These are phyloP conservation scores for Rutstroemia sp. DNA, from an alignment of 2,329 filamentous ascomycete genomes.

Conservation along the genomic window DNA sequence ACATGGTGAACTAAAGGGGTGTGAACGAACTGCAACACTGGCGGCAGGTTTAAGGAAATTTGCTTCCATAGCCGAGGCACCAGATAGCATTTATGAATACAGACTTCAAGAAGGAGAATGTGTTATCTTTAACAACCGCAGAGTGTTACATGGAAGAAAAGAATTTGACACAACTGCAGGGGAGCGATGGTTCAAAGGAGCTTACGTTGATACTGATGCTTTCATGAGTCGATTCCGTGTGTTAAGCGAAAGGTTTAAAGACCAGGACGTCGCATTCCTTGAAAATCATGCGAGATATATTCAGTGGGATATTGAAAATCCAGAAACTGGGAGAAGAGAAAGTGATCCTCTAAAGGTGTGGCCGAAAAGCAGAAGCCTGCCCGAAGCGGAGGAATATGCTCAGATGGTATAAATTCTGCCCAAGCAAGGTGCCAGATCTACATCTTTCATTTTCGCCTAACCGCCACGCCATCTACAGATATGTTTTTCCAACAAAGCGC, in stretches of 20 bases:
- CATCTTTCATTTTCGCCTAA: too few relatives aligned
- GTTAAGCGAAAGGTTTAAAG: constrained; percentile 20
- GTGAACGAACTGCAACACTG: constrained; percentile 7
- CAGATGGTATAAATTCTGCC: neutral
- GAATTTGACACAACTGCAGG: constrained; percentile 64
- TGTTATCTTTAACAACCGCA: constrained; percentile 84
- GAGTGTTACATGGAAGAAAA: constrained; percentile 75
- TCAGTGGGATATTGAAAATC: constrained; percentile 2
- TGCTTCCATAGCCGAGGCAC: constrained; percentile 29
- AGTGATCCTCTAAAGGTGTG: constrained; percentile 6
- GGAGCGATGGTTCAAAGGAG: constrained; percentile 74
- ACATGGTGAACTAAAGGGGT: neutral
- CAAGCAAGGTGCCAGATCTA: too few relatives aligned
- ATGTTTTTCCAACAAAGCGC: too few relatives aligned
- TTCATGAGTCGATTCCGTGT: constrained; percentile 42
- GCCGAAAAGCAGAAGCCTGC: constrained; percentile 2
- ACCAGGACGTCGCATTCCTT: neutral
- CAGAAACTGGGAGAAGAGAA: constrained; percentile 4
- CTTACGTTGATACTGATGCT: constrained; percentile 69
- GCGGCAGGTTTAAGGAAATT: neutral
- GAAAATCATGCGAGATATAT: neutral
- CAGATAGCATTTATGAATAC: constrained; percentile 56
- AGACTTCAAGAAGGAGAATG: constrained; percentile 77
- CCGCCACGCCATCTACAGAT: too few relatives aligned
- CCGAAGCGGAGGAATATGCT: constrained; percentile 3